These are phyloP conservation scores for Penicillium coffeae DNA, from an alignment of 495 filamentous ascomycete genomes.

Conservation along the genomic window DNA sequence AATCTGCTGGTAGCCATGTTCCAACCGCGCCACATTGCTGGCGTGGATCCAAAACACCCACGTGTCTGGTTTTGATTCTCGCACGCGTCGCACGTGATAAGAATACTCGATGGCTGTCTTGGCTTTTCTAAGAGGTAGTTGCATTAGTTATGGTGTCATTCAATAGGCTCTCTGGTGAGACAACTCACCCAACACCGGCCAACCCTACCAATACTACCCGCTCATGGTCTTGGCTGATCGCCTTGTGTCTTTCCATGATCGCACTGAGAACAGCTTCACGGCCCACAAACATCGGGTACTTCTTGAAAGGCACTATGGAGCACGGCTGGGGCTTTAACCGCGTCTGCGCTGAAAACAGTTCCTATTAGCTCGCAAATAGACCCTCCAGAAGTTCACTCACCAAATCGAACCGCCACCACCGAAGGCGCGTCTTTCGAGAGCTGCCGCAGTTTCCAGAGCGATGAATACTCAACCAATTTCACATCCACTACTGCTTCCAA, in stretches of 20 bases:
- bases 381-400: slow-evolving; percentile 5
- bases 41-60: slow-evolving; percentile 43
- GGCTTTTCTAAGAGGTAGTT: slow-evolving; percentile 35
- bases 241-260: neutral
- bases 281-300: neutral
- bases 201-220: neutral
- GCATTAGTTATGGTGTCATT: neutral
- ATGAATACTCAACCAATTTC: too few species aligned
- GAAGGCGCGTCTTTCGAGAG: slow-evolving; percentile 11
- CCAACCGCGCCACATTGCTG: slow-evolving; percentile 31
- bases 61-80: slow-evolving; percentile 23
- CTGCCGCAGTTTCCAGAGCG: slow-evolving; percentile 8
- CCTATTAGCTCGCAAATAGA: too few species aligned
- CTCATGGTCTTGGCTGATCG: neutral
- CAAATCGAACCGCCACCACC: slow-evolving; percentile 12
- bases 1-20: slow-evolving; percentile 34
- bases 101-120: slow-evolving; percentile 51
- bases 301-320: neutral
- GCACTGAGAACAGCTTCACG: neutral
- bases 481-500: too few species aligned
- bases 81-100: slow-evolving; percentile 35
- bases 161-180: neutral
- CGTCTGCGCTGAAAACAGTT: neutral
- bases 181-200: neutral
- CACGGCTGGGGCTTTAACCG: slow-evolving; percentile 1